These are phyloP conservation scores for Kluyveromyces starmeri DNA, from an alignment of 805 yeast genomes.

Conservation along the genomic window DNA sequence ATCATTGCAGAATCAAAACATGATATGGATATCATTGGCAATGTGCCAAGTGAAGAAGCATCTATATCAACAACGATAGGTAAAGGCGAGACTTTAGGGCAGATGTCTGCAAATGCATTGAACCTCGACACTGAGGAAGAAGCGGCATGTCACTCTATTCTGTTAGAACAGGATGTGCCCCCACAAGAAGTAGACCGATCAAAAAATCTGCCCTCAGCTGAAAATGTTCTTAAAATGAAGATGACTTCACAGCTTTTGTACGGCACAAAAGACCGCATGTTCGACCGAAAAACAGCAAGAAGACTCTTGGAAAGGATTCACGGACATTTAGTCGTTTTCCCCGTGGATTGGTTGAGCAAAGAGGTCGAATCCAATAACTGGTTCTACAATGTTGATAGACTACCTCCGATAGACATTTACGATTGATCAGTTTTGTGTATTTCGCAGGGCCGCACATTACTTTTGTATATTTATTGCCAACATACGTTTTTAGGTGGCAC, in stretches of 20 bases:
- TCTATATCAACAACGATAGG: slow-evolving; percentile 3
- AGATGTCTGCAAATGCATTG: slow-evolving; percentile 8
- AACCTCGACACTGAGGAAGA: slow-evolving; percentile 1
- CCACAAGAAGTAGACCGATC: slow-evolving; percentile 4
- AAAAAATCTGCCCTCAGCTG: slow-evolving; percentile 3
- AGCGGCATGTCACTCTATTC: too few species aligned
- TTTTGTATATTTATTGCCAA: too few species aligned
- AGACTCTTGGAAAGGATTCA: slow-evolving; percentile 59
- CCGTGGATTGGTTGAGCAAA: slow-evolving; percentile 78
- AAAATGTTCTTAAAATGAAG: slow-evolving; percentile 18
- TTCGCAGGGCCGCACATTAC: too few species aligned
- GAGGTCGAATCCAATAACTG: slow-evolving; percentile 90
- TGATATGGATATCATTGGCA: not conserved
- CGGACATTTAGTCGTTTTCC: slow-evolving; percentile 88
- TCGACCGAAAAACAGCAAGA: slow-evolving; percentile 71
- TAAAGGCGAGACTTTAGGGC: slow-evolving; percentile 9
- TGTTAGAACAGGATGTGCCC: too few species aligned
- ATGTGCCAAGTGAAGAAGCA: not conserved
- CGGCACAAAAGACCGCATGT: slow-evolving; percentile 39
- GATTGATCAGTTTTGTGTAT: too few species aligned
- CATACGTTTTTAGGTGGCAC: too few species aligned
- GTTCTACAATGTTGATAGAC: slow-evolving; percentile 88
- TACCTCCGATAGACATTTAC: slow-evolving; percentile 93
- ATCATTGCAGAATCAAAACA: not conserved
- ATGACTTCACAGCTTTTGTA: slow-evolving; percentile 24